phyloP scores from a whole-genome alignment of 1,139 yeast species.

The Chernovozyma aurita region DNA sequence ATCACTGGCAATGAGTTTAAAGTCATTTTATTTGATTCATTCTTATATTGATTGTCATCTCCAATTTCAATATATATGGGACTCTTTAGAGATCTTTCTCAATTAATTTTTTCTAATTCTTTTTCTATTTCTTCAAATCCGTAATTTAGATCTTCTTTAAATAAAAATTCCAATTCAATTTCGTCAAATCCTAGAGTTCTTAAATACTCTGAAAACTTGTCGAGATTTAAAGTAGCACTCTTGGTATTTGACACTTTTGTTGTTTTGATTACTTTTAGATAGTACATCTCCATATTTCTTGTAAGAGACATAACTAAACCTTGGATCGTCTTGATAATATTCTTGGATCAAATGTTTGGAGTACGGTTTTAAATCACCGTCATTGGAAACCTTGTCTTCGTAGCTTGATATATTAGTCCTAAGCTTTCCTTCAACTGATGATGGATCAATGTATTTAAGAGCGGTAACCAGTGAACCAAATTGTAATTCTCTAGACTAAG shows the following conservation, averaged over 20 bases:
- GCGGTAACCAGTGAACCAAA: not conserved
- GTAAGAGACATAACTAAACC: conserved; percentile 4
- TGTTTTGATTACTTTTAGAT: not conserved
- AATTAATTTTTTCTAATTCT: conserved; percentile 28
- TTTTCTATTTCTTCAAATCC: conserved; percentile 36
- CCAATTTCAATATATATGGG: conserved; percentile 27
- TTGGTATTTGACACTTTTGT: not conserved
- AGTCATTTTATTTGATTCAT: not conserved
- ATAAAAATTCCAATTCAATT: conserved; percentile 26
- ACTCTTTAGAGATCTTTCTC: conserved; percentile 11
- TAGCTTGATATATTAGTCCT: conserved; percentile 1
- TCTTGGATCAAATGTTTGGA: conserved; percentile 4
- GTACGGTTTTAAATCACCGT: conserved; percentile 4
- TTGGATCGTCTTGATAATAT: conserved; percentile 1
- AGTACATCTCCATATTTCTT: conserved; percentile 5
- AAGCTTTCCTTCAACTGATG: conserved; percentile 2
- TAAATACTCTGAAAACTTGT: conserved; percentile 8
- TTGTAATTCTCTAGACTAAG: not conserved
- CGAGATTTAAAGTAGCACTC: not conserved
- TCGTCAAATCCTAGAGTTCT: conserved; percentile 26
- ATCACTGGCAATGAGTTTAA: not conserved
- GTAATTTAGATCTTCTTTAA: conserved; percentile 24
- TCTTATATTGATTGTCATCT: conserved; percentile 20
- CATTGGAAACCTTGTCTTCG: conserved; percentile 5
- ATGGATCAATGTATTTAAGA: conserved; percentile 1